A percentile compares a stretch with the other conserved stretches of the same genome.
phyloP scores from a whole-genome alignment of 2,329 filamentous ascomycete genomes.

The Botryotinia globosa region DNA sequence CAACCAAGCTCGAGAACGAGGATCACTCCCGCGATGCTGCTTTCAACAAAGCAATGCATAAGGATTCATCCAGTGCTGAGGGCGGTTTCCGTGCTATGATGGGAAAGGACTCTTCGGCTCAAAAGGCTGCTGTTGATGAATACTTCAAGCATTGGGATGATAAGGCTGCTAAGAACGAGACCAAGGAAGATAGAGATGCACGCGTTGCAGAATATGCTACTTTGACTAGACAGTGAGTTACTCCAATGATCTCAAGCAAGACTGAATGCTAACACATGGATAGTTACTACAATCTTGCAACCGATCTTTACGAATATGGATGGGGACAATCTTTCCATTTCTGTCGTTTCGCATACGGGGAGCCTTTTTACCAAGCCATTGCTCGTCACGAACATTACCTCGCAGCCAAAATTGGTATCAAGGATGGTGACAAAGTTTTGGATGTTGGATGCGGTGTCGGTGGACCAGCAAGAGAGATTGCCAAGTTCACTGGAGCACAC shows the following conservation, averaged over 20 bases:
- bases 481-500: slow-evolving; percentile 88
- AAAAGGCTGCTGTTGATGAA: slow-evolving; percentile 79
- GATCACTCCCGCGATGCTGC: slow-evolving; percentile 81
- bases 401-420: slow-evolving; percentile 81
- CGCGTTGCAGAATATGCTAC: slow-evolving; percentile 72
- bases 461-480: slow-evolving; percentile 91
- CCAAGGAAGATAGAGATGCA: slow-evolving; percentile 71
- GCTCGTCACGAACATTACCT: slow-evolving; percentile 98
- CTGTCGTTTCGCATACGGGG: slow-evolving; percentile 84
- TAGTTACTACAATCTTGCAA: slow-evolving; percentile 96
- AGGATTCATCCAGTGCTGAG: slow-evolving; percentile 59
- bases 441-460: slow-evolving; percentile 98
- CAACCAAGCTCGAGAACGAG: slow-evolving; percentile 48
- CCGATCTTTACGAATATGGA: slow-evolving; percentile 93
- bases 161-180: slow-evolving; percentile 75
- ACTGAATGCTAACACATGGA: slow-evolving; percentile 28
- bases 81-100: slow-evolving; percentile 82
- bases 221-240: slow-evolving; percentile 79
- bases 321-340: slow-evolving; percentile 98
- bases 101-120: slow-evolving; percentile 72
- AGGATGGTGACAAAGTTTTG: slow-evolving; percentile 82
- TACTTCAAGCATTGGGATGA: slow-evolving; percentile 98
- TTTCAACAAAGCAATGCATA: slow-evolving; percentile 88
- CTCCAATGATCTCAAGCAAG: background rate
- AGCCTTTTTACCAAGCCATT: slow-evolving; percentile 87